Evolutionary conservation across 345 rosid species (phyloP), one percentile per base, ranked within the genome.

Genomic region (Mallotus nudiflorus): DNA sequence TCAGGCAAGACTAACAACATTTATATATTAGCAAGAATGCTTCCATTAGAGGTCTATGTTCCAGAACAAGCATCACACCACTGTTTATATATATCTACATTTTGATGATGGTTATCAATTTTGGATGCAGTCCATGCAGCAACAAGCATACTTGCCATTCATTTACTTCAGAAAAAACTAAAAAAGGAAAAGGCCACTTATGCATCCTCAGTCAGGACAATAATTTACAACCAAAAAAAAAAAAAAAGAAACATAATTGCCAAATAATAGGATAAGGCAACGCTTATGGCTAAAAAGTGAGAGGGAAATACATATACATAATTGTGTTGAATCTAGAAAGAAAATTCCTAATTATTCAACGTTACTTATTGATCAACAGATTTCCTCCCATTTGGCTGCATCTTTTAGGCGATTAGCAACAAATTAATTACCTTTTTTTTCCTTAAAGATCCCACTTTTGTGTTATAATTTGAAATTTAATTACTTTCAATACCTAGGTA

Each of bases 1-100:
- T 45, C 28, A 50, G 77, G 67, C 55, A 45, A 56, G 64, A 60
- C 39, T 72, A 66, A 44, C 50, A 66, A 61, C 42, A 53, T 76
- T 42, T 28, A 62, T 74, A 69, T 51, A 29, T 67, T 19, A 53
- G 44, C 65, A 50, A 54, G 14, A 4, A 35, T 29, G 56, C 13
- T 69, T 59, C 73, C 28, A 58, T 8, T 13, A 19, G 19, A 54
- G 28, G 40, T 25, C 20, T 28, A 33, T 28, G 19, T 14, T n/a
- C 35, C 71, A 69, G 15, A 3, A 35, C 29, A 45, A 59, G 27
- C 55, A 14, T 57, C 72, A 69, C 4, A 39, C 3, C 20, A 27
- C 18, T 16, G 3, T 24, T 8, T 62, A 28, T 8, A 39, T n/a
- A 27, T 27, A 16, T 27, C 54, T 46, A 64, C 29, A 46, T 46